A percentile compares a stretch with the other conserved stretches of the same genome.
phyloP scores from a whole-genome alignment of 1,139 yeast species.

The Lodderomyces orthopsilosis region DNA sequence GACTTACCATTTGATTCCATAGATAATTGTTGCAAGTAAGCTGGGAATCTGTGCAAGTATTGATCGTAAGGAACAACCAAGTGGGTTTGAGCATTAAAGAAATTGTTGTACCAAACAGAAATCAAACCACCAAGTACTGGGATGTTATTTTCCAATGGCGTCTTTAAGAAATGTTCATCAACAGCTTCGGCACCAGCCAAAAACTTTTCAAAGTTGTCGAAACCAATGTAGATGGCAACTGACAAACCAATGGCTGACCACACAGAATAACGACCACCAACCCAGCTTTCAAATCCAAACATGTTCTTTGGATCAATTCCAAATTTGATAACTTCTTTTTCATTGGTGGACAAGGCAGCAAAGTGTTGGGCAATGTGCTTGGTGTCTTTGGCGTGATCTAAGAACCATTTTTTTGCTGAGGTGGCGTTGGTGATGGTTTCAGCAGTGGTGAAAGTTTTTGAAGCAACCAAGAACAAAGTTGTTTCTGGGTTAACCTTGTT shows the following conservation, averaged over 20 bases:
- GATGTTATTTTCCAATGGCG: slow-evolving; percentile 88
- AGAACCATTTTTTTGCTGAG: slow-evolving; percentile 93
- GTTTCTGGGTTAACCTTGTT: slow-evolving; percentile 81
- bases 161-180: slow-evolving; percentile 80
- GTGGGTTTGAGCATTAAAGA: slow-evolving; percentile 96
- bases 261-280: slow-evolving; percentile 98
- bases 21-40: slow-evolving; percentile 95
- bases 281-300: slow-evolving; percentile 99
- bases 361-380: slow-evolving; percentile 91
- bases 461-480: slow-evolving; percentile 89
- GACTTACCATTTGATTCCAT: slow-evolving; percentile 99
- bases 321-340: slow-evolving; percentile 82
- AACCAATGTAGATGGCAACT: slow-evolving; percentile 92
- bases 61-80: slow-evolving; percentile 98
- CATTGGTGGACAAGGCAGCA: slow-evolving; percentile 94
- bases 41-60: slow-evolving; percentile 98
- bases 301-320: slow-evolving; percentile 97
- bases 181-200: slow-evolving; percentile 97
- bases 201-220: slow-evolving; percentile 85
- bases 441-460: slow-evolving; percentile 98
- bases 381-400: slow-evolving; percentile 63
- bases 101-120: slow-evolving; percentile 97
- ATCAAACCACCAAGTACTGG: slow-evolving; percentile 91
- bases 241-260: slow-evolving; percentile 99
- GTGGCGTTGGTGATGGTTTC: slow-evolving; percentile 96